Evolutionary conservation across 192 early-diverging fungal species (phyloP).

Genomic region (Entomortierella lignicola): DNA sequence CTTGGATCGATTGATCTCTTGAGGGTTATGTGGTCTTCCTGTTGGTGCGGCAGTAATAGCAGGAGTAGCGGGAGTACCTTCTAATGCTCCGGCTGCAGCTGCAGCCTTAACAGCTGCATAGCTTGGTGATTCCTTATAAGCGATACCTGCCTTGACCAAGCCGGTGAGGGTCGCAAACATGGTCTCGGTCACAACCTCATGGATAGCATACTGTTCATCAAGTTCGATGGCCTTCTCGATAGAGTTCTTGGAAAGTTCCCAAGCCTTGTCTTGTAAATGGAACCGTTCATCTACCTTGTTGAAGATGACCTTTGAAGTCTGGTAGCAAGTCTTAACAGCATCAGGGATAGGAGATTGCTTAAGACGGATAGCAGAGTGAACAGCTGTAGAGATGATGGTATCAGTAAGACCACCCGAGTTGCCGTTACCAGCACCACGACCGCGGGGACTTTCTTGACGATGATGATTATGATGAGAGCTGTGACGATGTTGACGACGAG

Average conservation of each 20-base stretch:
- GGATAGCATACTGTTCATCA: constrained; percentile 65
- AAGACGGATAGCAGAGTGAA: constrained; percentile 60
- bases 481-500: neutral
- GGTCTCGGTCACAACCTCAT: constrained; percentile 61
- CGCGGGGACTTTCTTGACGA: neutral
- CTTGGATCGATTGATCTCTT: constrained; percentile 4
- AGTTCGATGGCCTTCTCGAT: constrained; percentile 63
- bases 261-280: constrained; percentile 61
- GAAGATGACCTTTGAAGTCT: constrained; percentile 45
- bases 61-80: neutral
- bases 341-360: constrained; percentile 70
- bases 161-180: constrained; percentile 58
- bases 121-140: constrained; percentile 60
- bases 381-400: constrained; percentile 57
- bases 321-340: constrained; percentile 49
- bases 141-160: constrained; percentile 62
- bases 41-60: neutral
- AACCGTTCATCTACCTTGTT: constrained; percentile 61
- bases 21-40: constrained; percentile 16
- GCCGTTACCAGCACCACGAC: neutral
- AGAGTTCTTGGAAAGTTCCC: constrained; percentile 59
- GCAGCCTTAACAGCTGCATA: constrained; percentile 37
- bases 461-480: neutral
- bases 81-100: neutral
- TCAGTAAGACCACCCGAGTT: constrained; percentile 21